A percentile compares a stretch with the other conserved stretches of the same genome.
Conservation (phyloP, 805 yeast species). For the Nakazawaea wickerhamii region DNA sequence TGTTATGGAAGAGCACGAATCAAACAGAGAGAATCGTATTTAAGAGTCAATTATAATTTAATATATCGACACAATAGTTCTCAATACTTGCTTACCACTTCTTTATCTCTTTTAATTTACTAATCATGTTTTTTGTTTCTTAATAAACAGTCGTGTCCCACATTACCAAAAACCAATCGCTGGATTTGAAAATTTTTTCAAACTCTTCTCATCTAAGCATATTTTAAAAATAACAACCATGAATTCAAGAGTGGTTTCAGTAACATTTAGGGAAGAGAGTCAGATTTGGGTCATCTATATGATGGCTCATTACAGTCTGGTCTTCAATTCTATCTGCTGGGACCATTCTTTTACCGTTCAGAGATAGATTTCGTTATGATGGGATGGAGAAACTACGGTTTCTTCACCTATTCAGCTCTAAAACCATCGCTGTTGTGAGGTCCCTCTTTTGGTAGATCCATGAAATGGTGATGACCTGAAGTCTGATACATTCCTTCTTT, state of each 20-base stretch:
- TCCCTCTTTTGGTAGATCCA: slow-evolving; percentile 80
- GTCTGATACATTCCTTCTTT: slow-evolving; percentile 54
- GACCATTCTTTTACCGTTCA: neutral
- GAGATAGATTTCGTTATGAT: slow-evolving; percentile 21
- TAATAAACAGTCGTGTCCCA: too few species aligned
- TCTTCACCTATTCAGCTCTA: slow-evolving; percentile 55
- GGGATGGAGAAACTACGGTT: slow-evolving; percentile 14
- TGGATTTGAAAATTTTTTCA: too few species aligned
- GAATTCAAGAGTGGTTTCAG: slow-evolving; percentile 4
- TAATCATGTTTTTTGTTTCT: too few species aligned
- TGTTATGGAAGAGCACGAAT: neutral
- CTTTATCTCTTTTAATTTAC: too few species aligned
- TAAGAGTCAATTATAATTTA: neutral
- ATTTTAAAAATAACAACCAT: neutral
- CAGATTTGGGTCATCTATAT: neutral
- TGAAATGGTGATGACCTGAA: slow-evolving; percentile 96
- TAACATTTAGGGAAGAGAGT: neutral
- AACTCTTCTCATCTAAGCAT: neutral
- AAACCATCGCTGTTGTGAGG: slow-evolving; percentile 98
- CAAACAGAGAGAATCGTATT: neutral
- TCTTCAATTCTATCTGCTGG: neutral
- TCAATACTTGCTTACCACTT: too few species aligned
- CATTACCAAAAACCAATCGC: too few species aligned
- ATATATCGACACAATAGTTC: neutral
- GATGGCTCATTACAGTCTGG: neutral